These are phyloP conservation scores for Macadamia integrifolia DNA, from an alignment of 164 flowering plant species.

Conservation along the genomic window DNA sequence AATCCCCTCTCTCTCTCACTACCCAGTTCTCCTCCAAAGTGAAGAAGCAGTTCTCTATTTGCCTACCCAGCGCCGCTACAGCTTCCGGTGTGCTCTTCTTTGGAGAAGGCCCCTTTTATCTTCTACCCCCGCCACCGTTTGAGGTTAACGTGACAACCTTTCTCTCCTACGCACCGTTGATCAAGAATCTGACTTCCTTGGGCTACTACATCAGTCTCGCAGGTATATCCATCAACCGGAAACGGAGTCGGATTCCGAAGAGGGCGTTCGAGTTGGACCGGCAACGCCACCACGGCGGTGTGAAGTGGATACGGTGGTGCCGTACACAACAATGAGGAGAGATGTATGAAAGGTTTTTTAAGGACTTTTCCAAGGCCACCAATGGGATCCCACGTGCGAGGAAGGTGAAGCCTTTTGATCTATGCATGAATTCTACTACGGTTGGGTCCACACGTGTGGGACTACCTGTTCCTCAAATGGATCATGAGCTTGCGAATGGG, in stretches of 20 bases:
- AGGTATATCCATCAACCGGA: conserved; percentile 16
- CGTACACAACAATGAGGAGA: conserved; percentile 30
- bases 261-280: conserved; percentile 13
- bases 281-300: conserved; percentile 17
- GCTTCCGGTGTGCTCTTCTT: conserved; percentile 27
- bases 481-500: conserved; percentile 14
- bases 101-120: conserved; percentile 26
- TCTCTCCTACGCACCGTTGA: conserved; percentile 24
- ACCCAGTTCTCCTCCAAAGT: conserved; percentile 15
- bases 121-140: conserved; percentile 13
- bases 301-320: conserved; percentile 30
- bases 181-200: conserved; percentile 8
- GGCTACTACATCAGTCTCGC: conserved; percentile 27
- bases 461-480: conserved; percentile 13
- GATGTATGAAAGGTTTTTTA: not conserved
- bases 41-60: conserved; percentile 23
- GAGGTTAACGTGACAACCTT: conserved; percentile 6
- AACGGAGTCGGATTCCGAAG: conserved; percentile 1
- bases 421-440: conserved; percentile 24
- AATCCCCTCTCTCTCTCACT: conserved; percentile 18
- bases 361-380: conserved; percentile 20
- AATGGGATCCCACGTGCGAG: conserved; percentile 26
- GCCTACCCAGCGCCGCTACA: conserved; percentile 22
- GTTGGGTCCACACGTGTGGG: conserved; percentile 27
- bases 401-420: conserved; percentile 27